Evolutionary conservation across 192 early-diverging fungal species (phyloP).

Genomic region (Chytriomyces confervae): DNA sequence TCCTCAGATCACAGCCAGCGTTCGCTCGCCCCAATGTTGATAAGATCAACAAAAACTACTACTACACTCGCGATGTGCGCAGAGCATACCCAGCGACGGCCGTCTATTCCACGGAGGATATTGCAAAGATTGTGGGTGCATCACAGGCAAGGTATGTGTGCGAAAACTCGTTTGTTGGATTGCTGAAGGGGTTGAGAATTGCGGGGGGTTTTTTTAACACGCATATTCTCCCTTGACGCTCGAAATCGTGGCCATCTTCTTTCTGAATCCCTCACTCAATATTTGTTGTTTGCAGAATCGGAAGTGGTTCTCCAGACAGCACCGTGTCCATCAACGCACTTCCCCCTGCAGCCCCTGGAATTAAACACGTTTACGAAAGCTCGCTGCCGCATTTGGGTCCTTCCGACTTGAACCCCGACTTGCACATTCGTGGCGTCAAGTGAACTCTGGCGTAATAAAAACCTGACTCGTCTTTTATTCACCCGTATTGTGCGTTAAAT

Average conservation of each 20-base stretch:
- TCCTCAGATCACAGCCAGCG: constrained; percentile 47
- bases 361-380: constrained; percentile 40
- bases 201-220: too few species aligned
- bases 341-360: constrained; percentile 48
- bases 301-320: neutral
- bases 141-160: constrained; percentile 21
- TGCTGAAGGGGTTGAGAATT: too few species aligned
- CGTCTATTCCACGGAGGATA: constrained; percentile 78
- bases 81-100: constrained; percentile 89
- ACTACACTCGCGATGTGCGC: constrained; percentile 89
- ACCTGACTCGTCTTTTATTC: too few species aligned
- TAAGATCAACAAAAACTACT: constrained; percentile 79
- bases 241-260: neutral
- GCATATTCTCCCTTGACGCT: too few species aligned
- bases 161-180: too few species aligned
- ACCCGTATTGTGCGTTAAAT: too few species aligned
- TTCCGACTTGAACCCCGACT: constrained; percentile 49
- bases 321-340: neutral
- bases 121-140: constrained; percentile 31
- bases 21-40: constrained; percentile 31
- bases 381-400: constrained; percentile 47
- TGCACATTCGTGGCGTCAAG: constrained; percentile 49
- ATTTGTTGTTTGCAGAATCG: neutral
- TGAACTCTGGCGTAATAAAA: neutral
- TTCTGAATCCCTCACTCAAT: neutral